These are phyloP conservation scores for Hibiscus syriacus DNA, from an alignment of 345 rosid species.

Conservation along the genomic window DNA sequence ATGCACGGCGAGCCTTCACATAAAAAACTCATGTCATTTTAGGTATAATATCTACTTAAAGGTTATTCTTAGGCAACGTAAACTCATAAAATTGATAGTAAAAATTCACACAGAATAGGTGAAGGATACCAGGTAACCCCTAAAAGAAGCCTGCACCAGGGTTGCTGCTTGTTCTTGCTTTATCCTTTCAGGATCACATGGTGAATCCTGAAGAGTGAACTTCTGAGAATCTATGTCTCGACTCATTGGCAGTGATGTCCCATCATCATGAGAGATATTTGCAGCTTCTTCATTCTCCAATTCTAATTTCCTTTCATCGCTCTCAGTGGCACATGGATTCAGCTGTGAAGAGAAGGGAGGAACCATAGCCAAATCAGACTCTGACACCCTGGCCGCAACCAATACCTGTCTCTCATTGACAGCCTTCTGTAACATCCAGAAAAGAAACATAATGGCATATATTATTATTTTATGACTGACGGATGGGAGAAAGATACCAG, in stretches of 20 bases:
- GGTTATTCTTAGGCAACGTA: background rate
- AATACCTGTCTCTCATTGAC: constrained; percentile 37
- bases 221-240: constrained; percentile 31
- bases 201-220: constrained; percentile 17
- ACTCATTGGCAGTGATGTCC: constrained; percentile 20
- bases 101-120: background rate
- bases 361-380: constrained; percentile 36
- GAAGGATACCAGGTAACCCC: constrained; percentile 82
- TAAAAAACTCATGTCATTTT: constrained; percentile 25
- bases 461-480: background rate
- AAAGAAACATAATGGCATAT: background rate
- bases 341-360: constrained; percentile 36
- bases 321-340: constrained; percentile 15
- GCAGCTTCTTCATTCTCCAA: constrained; percentile 36
- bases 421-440: constrained; percentile 33
- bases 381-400: constrained; percentile 51
- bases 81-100: background rate
- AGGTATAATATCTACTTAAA: constrained; percentile 4
- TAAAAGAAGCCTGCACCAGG: constrained; percentile 85
- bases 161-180: constrained; percentile 67
- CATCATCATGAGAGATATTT: constrained; percentile 32
- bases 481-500: background rate
- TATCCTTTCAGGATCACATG: constrained; percentile 42
- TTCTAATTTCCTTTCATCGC: constrained; percentile 36
- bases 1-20: constrained; percentile 93